These are phyloP conservation scores for Populus deltoides DNA, from an alignment of 345 rosid species.

Conservation along the genomic window DNA sequence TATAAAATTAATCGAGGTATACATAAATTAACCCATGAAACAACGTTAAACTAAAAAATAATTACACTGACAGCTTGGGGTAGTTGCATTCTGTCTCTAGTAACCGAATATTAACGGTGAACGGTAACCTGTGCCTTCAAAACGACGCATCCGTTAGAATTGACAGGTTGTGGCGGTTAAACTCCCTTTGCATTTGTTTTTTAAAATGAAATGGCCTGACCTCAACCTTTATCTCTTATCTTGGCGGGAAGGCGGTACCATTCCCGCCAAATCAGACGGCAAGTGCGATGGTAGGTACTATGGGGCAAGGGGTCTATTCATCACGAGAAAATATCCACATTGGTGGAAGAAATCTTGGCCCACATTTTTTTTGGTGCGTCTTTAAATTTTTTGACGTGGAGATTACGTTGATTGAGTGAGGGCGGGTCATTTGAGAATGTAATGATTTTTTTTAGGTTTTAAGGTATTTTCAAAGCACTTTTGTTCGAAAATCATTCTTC, in stretches of 20 bases:
- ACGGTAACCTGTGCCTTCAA: too few relatives aligned
- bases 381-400: constrained; percentile 21
- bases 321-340: constrained; percentile 29
- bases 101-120: neutral
- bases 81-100: neutral
- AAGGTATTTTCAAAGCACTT: neutral
- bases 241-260: constrained; percentile 34
- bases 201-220: neutral
- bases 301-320: constrained; percentile 15
- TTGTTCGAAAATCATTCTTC: neutral
- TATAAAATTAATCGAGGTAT: too few relatives aligned
- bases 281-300: constrained; percentile 7
- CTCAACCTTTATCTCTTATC: neutral
- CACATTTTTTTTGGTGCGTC: neutral
- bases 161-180: neutral
- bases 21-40: too few relatives aligned
- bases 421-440: constrained; percentile 10
- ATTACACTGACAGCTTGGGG: neutral
- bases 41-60: too few relatives aligned
- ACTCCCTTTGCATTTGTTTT: neutral
- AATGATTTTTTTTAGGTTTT: neutral
- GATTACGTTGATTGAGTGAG: neutral
- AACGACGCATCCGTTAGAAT: neutral
- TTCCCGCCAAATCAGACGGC: constrained; percentile 49
- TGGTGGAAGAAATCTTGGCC: constrained; percentile 4